These are phyloP conservation scores for Castanea mollissima DNA, from an alignment of 306 rosid species.

Conservation along the genomic window DNA sequence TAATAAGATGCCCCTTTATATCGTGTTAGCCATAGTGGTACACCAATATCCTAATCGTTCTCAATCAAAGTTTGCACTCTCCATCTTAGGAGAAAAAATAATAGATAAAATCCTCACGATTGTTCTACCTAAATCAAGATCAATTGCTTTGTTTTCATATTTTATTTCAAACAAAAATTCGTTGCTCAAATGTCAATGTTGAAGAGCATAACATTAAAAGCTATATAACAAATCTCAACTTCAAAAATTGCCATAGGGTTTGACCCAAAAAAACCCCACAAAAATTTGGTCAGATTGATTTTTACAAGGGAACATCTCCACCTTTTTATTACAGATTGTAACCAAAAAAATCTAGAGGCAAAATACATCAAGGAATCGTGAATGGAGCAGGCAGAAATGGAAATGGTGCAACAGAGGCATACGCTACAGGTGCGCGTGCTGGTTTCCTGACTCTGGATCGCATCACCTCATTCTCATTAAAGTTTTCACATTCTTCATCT, in stretches of 20 bases:
- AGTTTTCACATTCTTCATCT: slow-evolving; percentile 25
- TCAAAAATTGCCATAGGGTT: neutral
- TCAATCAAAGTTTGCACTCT: no score
- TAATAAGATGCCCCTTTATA: no score
- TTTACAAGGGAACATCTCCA: no score
- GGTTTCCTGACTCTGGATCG: slow-evolving; percentile 6
- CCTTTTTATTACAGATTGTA: neutral
- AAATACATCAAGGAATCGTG: no score
- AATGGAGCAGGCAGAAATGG: slow-evolving; percentile 88
- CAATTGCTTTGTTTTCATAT: neutral
- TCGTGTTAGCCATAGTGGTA: no score
- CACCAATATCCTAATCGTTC: no score
- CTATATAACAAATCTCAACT: neutral
- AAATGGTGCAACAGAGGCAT: slow-evolving; percentile 82
- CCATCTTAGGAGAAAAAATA: no score
- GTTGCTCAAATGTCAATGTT: neutral
- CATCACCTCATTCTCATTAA: slow-evolving; percentile 17
- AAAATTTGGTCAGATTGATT: no score
- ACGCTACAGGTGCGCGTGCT: slow-evolving; percentile 72
- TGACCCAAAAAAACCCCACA: neutral
- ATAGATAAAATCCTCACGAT: no score
- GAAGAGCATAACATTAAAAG: neutral
- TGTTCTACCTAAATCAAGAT: neutral
- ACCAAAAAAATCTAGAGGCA: neutral
- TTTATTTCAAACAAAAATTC: neutral